A percentile compares a stretch with the other conserved stretches of the same genome.
phyloP scores from a whole-genome alignment of 169 alveolate species.

The Blepharisma undulans region DNA sequence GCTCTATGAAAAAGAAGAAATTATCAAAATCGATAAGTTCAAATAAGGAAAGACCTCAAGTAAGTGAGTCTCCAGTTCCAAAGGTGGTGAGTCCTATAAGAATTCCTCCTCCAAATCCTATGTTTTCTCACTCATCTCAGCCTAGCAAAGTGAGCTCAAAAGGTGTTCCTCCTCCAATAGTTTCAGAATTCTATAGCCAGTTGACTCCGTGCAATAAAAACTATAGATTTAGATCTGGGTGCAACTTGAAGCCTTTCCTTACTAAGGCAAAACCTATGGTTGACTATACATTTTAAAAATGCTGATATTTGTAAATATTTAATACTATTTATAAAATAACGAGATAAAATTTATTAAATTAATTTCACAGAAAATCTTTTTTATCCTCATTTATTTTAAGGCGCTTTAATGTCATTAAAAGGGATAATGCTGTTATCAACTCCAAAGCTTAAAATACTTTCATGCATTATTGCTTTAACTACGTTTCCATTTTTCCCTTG shows the following conservation, averaged over 20 bases:
- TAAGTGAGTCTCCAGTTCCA: not conserved
- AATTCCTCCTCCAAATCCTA: not conserved
- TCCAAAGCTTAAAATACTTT: not conserved
- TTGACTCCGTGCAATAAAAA: not conserved
- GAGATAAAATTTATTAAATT: not conserved
- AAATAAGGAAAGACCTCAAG: not conserved
- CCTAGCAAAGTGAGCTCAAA: not conserved
- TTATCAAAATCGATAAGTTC: not conserved
- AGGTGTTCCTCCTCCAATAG: not conserved
- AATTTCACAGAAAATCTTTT: not conserved
- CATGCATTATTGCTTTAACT: not conserved
- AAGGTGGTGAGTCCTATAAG: not conserved
- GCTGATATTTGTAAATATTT: not conserved
- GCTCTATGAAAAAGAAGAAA: not conserved
- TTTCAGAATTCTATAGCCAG: not conserved
- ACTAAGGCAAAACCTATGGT: slow-evolving; percentile 2
- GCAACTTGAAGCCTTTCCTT: not conserved
- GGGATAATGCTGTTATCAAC: not conserved
- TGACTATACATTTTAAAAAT: not conserved
- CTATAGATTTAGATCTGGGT: not conserved
- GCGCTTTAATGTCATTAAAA: not conserved
- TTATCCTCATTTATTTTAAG: not conserved
- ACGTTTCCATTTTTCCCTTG: not conserved
- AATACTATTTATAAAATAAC: too few species aligned
- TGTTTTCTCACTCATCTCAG: not conserved